phyloP scores from a whole-genome alignment of 2,329 filamentous ascomycete genomes.

The Claviceps monticola region DNA sequence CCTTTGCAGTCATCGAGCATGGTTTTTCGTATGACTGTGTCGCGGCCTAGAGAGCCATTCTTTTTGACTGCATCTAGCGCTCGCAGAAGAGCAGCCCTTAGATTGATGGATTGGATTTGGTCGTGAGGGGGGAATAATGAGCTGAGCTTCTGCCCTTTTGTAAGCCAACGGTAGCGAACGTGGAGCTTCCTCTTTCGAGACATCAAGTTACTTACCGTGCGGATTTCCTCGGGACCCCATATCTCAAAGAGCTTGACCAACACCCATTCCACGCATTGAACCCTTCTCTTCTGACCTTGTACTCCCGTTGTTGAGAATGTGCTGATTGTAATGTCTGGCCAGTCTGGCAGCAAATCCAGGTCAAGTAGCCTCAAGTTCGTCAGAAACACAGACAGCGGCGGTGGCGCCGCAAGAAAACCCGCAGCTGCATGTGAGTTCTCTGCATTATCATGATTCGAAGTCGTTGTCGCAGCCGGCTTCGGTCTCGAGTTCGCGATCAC shows the following conservation, averaged over 20 bases:
- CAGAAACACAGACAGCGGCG: slow-evolving; percentile 42
- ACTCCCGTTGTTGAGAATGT: slow-evolving; percentile 56
- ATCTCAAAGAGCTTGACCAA: slow-evolving; percentile 76
- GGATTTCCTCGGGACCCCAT: slow-evolving; percentile 67
- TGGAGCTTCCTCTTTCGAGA: too few relatives aligned
- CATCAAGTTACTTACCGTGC: slow-evolving; percentile 41
- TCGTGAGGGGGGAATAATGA: slow-evolving; percentile 86
- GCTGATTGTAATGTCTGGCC: slow-evolving; percentile 59
- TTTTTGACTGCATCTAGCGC: slow-evolving; percentile 79
- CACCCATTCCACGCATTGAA: slow-evolving; percentile 77
- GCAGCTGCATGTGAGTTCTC: neutral
- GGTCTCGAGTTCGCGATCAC: neutral
- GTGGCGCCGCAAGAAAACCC: neutral
- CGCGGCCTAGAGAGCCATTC: slow-evolving; percentile 65
- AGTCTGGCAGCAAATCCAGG: slow-evolving; percentile 61
- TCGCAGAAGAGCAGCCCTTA: slow-evolving; percentile 72
- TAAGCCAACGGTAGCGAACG: slow-evolving; percentile 1
- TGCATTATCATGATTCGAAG: neutral
- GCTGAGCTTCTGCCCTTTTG: slow-evolving; percentile 54
- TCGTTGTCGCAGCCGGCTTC: neutral
- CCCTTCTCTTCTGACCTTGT: slow-evolving; percentile 67
- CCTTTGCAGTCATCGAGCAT: slow-evolving; percentile 96
- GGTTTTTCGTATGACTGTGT: slow-evolving; percentile 73
- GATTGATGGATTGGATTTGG: slow-evolving; percentile 78
- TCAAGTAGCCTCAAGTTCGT: slow-evolving; percentile 75